Conservation (phyloP, 2,329 filamentous ascomycete genomes). For the Alternaria triticimaculans region DNA sequence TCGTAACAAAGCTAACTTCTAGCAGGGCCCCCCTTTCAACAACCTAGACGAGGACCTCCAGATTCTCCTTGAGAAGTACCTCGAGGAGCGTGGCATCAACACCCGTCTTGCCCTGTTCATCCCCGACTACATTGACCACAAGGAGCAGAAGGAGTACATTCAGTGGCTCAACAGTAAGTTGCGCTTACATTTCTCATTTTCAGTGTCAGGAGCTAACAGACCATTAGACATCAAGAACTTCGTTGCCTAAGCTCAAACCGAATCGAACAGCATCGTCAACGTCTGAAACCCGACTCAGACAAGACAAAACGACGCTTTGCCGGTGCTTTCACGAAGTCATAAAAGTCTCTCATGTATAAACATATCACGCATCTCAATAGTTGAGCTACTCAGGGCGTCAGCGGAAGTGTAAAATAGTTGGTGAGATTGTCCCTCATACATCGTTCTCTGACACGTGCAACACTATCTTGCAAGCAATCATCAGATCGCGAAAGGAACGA, state of each 20-base stretch:
- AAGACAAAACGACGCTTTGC: constrained; percentile 6
- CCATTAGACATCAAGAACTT: constrained; percentile 80
- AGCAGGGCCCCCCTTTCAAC: constrained; percentile 79
- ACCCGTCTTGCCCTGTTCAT: constrained; percentile 86
- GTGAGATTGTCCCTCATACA: constrained; percentile 5
- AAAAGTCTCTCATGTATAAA: constrained; percentile 25
- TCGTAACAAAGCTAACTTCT: neutral
- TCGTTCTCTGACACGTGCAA: neutral
- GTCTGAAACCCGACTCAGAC: neutral
- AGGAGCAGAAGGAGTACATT: constrained; percentile 98
- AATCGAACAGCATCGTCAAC: neutral
- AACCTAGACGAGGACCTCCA: constrained; percentile 97
- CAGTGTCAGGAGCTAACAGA: constrained; percentile 23
- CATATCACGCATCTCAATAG: constrained; percentile 18
- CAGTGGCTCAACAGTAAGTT: constrained; percentile 74
- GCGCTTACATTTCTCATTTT: neutral
- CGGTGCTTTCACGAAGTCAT: neutral
- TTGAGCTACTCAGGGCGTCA: constrained; percentile 16
- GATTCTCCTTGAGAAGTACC: constrained; percentile 86
- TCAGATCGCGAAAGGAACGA: neutral
- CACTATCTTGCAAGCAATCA: neutral
- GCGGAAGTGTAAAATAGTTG: constrained; percentile 38
- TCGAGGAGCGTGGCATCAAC: constrained; percentile 93
- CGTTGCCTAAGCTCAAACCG: constrained; percentile 61
- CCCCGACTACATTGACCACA: constrained; percentile 94